These are phyloP conservation scores for Dryas drummondii DNA, from an alignment of 306 rosid genomes.

Conservation along the genomic window DNA sequence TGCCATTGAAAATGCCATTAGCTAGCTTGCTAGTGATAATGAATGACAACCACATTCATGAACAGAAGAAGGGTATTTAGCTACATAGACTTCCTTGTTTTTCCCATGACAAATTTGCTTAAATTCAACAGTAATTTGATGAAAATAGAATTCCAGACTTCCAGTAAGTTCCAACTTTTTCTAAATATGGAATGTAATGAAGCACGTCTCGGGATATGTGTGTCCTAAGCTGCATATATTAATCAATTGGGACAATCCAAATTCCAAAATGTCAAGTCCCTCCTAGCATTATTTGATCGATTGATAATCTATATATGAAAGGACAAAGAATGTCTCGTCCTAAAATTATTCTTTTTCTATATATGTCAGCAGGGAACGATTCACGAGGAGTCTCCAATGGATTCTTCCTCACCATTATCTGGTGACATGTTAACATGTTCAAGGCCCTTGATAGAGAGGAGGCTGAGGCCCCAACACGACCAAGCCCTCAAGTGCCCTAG, in stretches of 20 bases:
- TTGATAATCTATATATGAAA: not conserved
- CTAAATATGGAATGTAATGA: not conserved
- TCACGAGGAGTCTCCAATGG: slow-evolving; percentile 72
- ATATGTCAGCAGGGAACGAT: slow-evolving; percentile 52
- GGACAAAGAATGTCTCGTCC: not conserved
- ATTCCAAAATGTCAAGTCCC: not conserved
- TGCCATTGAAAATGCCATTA: not conserved
- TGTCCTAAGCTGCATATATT: no score
- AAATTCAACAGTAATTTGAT: no score
- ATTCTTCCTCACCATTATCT: slow-evolving; percentile 71
- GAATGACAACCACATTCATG: not conserved
- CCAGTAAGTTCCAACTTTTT: no score
- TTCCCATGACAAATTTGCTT: no score
- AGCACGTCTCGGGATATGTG: not conserved
- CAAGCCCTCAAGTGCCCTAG: slow-evolving; percentile 87
- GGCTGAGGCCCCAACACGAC: slow-evolving; percentile 78
- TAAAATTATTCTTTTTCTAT: not conserved
- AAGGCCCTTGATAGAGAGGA: slow-evolving; percentile 67
- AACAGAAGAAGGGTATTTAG: not conserved
- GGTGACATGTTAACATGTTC: slow-evolving; percentile 80
- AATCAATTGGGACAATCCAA: no score
- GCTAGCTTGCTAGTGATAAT: not conserved
- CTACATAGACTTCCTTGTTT: no score
- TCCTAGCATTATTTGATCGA: not conserved
- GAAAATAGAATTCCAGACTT: no score